phyloP scores from a whole-genome alignment of 495 filamentous ascomycete genomes.

The Penicillium roqueforti region DNA sequence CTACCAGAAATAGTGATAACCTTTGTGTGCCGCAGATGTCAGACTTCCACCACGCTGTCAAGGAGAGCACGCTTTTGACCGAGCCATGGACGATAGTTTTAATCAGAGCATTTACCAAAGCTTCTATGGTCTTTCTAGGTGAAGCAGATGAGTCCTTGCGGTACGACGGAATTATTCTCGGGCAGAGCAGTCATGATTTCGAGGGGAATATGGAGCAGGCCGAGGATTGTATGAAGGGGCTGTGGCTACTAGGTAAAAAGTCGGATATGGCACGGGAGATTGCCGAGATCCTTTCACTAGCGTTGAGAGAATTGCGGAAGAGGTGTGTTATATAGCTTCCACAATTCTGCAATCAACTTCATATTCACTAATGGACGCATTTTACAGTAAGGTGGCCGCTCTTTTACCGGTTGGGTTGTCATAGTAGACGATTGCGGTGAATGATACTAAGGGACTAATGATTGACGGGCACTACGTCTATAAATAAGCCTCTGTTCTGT shows the following conservation, averaged over 20 bases:
- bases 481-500: too few relatives aligned
- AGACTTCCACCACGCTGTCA: constrained; percentile 10
- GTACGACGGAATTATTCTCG: background rate
- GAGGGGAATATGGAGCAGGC: constrained; percentile 10
- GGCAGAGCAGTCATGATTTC: background rate
- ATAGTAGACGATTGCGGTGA: too few relatives aligned
- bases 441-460: too few relatives aligned
- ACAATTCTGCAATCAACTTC: background rate
- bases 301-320: background rate
- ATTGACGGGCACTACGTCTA: too few relatives aligned
- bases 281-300: background rate
- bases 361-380: too few relatives aligned
- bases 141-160: constrained; percentile 5
- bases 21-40: constrained; percentile 2
- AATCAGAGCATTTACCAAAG: constrained; percentile 37
- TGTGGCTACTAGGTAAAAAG: constrained; percentile 37
- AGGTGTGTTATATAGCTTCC: background rate
- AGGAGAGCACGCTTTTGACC: constrained; percentile 31
- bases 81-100: constrained; percentile 42
- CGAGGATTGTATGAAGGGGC: constrained; percentile 30
- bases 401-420: too few relatives aligned
- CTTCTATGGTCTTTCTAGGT: constrained; percentile 24
- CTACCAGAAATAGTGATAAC: background rate
- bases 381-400: too few relatives aligned
- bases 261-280: constrained; percentile 34